phyloP scores from a whole-genome alignment of 768 basidiomycete genomes.

The Lentinula boryana region DNA sequence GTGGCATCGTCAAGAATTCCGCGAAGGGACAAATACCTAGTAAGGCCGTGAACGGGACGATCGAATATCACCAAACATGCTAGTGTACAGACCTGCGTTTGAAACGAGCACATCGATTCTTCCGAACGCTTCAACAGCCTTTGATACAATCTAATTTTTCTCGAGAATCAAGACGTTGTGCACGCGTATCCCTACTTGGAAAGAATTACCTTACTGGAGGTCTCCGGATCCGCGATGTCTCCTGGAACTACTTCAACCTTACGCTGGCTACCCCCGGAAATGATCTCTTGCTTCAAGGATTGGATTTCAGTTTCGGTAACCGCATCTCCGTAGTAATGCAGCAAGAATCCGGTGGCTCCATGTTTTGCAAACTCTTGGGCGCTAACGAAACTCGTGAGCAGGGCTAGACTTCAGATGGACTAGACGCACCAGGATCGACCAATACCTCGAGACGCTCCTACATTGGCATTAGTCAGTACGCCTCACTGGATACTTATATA shows the following conservation, averaged over 20 bases:
- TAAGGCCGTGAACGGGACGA: slow-evolving; percentile 36
- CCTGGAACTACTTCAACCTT: slow-evolving; percentile 18
- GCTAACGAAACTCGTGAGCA: slow-evolving; percentile 14
- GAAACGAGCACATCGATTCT: slow-evolving; percentile 53
- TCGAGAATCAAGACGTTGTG: not conserved
- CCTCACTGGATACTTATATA: not conserved
- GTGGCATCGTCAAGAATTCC: slow-evolving; percentile 66
- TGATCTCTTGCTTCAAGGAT: slow-evolving; percentile 40
- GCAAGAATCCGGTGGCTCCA: slow-evolving; percentile 55
- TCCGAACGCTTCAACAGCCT: slow-evolving; percentile 53
- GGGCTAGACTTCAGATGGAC: not conserved
- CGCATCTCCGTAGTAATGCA: slow-evolving; percentile 64
- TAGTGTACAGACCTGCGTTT: slow-evolving; percentile 23
- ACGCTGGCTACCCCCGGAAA: slow-evolving; percentile 17
- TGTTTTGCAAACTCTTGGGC: slow-evolving; percentile 61
- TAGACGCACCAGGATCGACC: slow-evolving; percentile 51
- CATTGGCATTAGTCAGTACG: slow-evolving; percentile 43
- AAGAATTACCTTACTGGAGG: slow-evolving; percentile 43
- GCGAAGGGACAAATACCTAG: slow-evolving; percentile 69
- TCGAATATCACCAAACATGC: not conserved
- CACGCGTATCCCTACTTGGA: not conserved
- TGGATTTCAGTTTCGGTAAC: slow-evolving; percentile 45
- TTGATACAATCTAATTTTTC: slow-evolving; percentile 47
- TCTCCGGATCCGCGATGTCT: slow-evolving; percentile 56
- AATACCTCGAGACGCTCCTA: slow-evolving; percentile 70